phyloP scores from a whole-genome alignment of 257 asterid genomes.

The Lithospermum erythrorhizon region DNA sequence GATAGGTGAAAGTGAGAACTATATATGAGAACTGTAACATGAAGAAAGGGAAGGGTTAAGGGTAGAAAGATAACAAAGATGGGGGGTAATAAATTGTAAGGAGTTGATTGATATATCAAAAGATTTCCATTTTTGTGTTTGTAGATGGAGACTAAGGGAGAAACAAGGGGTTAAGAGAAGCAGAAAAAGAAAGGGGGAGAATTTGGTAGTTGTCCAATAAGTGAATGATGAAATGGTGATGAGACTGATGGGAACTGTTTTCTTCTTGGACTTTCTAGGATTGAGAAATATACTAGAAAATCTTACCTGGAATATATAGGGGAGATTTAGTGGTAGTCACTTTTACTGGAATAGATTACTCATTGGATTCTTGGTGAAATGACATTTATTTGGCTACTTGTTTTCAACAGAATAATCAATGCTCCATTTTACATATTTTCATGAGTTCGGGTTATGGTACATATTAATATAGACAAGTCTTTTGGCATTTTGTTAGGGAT shows the following conservation, averaged over 20 bases:
- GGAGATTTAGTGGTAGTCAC: neutral
- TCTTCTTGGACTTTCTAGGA: constrained; percentile 13
- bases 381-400: neutral
- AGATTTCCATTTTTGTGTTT: constrained; percentile 43
- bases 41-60: neutral
- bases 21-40: constrained; percentile 2
- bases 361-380: neutral
- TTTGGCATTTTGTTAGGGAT: too few relatives aligned
- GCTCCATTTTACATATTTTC: neutral
- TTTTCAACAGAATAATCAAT: neutral
- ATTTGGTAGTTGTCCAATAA: constrained; percentile 14
- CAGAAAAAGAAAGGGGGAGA: constrained; percentile 1
- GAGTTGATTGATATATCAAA: constrained; percentile 37
- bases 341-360: neutral
- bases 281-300: constrained; percentile 28
- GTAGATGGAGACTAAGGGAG: constrained; percentile 17
- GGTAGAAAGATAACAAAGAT: too few relatives aligned
- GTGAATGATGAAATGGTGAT: constrained; percentile 16
- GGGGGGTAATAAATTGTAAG: constrained; percentile 11
- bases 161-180: constrained; percentile 5
- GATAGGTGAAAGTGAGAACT: neutral
- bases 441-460: too few relatives aligned
- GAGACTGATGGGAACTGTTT: constrained; percentile 22
- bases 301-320: neutral
- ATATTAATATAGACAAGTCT: too few relatives aligned